Percentiles rank a stretch among this genome's conserved stretches.
Evolutionary conservation across 2,329 filamentous ascomycete species (phyloP).

Genomic region (Blastomyces emzantsi): DNA sequence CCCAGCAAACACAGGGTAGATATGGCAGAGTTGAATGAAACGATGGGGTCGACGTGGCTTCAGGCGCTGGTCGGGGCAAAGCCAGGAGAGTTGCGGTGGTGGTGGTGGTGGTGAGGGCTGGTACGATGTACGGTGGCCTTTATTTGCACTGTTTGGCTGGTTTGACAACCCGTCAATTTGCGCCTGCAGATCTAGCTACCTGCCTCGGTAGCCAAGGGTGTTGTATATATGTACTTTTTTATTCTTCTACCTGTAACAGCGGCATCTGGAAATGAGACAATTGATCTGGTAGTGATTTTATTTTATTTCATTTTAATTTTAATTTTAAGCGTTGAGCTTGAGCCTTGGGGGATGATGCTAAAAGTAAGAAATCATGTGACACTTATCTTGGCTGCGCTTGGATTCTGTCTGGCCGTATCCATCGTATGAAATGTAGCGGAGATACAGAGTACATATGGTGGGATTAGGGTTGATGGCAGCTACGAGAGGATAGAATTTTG

Average conservation of each 20-base stretch:
- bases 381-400: not conserved
- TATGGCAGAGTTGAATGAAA: not conserved
- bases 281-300: too few relatives aligned
- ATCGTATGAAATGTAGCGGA: too few relatives aligned
- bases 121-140: conserved; percentile 13
- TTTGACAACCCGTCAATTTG: not conserved
- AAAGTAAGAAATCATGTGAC: not conserved
- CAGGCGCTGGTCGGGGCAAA: not conserved
- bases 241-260: not conserved
- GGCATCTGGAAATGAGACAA: too few relatives aligned
- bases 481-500: not conserved
- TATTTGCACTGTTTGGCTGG: not conserved
- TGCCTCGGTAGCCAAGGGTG: too few relatives aligned
- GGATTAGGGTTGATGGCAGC: not conserved
- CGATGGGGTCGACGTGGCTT: not conserved
- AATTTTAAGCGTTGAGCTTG: not conserved
- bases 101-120: not conserved
- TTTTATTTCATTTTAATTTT: too few relatives aligned
- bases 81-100: not conserved
- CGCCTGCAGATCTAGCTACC: too few relatives aligned
- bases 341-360: not conserved
- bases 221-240: not conserved
- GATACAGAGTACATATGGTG: not conserved
- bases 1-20: not conserved
- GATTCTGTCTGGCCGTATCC: too few relatives aligned